Conservation (phyloP, 1,284 basidiomycete species). For the Testicularia cyperi region DNA sequence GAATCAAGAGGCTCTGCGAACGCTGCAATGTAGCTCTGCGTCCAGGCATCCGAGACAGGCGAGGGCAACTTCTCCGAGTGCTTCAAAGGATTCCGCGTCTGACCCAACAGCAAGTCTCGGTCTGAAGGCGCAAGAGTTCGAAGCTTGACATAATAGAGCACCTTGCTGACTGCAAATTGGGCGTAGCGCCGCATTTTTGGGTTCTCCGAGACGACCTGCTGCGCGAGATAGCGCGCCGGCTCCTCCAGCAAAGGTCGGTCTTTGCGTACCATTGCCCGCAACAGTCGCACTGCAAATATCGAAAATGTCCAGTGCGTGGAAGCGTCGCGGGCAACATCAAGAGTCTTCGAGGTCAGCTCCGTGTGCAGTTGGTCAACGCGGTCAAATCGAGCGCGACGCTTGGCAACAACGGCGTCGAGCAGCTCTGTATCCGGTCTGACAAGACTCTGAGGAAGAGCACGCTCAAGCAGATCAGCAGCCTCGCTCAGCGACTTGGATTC, state of each 20-base stretch:
- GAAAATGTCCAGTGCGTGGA: slow-evolving; percentile 89
- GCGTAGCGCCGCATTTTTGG: slow-evolving; percentile 74
- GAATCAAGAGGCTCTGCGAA: slow-evolving; percentile 61
- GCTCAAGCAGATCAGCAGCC: slow-evolving; percentile 18
- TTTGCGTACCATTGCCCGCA: slow-evolving; percentile 73
- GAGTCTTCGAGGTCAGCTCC: slow-evolving; percentile 67
- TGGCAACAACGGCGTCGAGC: slow-evolving; percentile 54
- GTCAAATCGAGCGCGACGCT: slow-evolving; percentile 48
- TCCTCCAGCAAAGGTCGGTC: slow-evolving; percentile 71
- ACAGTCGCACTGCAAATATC: slow-evolving; percentile 74
- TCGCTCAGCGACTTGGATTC: slow-evolving; percentile 27
- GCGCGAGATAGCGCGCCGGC: slow-evolving; percentile 64
- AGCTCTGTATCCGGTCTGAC: slow-evolving; percentile 41
- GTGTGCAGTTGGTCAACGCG: slow-evolving; percentile 59
- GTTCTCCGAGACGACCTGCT: slow-evolving; percentile 70
- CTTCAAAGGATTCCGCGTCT: slow-evolving; percentile 75
- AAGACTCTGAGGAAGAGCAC: slow-evolving; percentile 9
- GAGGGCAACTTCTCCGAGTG: slow-evolving; percentile 55
- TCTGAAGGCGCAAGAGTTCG: slow-evolving; percentile 73
- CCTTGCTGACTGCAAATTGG: slow-evolving; percentile 75
- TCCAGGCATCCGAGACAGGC: slow-evolving; percentile 63
- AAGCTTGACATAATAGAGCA: slow-evolving; percentile 78
- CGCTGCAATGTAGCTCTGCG: slow-evolving; percentile 65
- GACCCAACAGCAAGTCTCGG: slow-evolving; percentile 76
- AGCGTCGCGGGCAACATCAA: slow-evolving; percentile 70